phyloP scores from a whole-genome alignment of 192 early-diverging fungal genomes.

The Coemansia sp. region DNA sequence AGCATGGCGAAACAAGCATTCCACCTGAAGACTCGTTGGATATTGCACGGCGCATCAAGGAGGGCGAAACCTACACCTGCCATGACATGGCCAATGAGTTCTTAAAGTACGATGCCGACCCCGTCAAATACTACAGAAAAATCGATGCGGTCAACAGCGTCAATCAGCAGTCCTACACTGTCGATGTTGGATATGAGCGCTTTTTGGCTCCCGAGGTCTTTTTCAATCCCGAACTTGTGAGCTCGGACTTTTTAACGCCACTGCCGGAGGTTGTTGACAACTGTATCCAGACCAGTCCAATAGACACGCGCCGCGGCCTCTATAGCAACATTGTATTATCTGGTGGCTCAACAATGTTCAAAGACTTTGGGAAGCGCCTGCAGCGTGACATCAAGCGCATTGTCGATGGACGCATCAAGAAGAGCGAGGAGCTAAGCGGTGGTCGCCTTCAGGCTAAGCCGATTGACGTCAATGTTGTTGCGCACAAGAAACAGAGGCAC shows the following conservation, averaged over 20 bases:
- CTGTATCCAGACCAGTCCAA: conserved; percentile 95
- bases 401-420: conserved; percentile 70
- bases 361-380: conserved; percentile 92
- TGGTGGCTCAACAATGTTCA: conserved; percentile 99
- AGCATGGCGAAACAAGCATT: conserved; percentile 91
- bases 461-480: conserved; percentile 96
- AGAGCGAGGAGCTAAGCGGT: conserved; percentile 76
- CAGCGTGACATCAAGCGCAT: conserved; percentile 93
- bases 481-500: conserved; percentile 98
- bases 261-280: conserved; percentile 95
- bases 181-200: conserved; percentile 98
- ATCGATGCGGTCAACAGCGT: conserved; percentile 83
- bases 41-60: conserved; percentile 95
- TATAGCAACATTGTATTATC: conserved; percentile 99
- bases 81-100: conserved; percentile 98
- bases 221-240: conserved; percentile 98
- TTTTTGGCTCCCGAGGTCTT: conserved; percentile 99
- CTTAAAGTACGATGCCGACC: conserved; percentile 87
- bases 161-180: conserved; percentile 82
- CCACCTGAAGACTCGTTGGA: conserved; percentile 96
- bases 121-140: conserved; percentile 86
- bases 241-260: conserved; percentile 94
- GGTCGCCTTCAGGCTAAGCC: conserved; percentile 70
- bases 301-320: conserved; percentile 94
- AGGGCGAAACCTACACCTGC: conserved; percentile 95